Percentiles rank a stretch among this genome's conserved stretches.
These are phyloP conservation scores for Flaveria sonorensis DNA, from an alignment of 129 eudicot genomes.

Conservation along the genomic window DNA sequence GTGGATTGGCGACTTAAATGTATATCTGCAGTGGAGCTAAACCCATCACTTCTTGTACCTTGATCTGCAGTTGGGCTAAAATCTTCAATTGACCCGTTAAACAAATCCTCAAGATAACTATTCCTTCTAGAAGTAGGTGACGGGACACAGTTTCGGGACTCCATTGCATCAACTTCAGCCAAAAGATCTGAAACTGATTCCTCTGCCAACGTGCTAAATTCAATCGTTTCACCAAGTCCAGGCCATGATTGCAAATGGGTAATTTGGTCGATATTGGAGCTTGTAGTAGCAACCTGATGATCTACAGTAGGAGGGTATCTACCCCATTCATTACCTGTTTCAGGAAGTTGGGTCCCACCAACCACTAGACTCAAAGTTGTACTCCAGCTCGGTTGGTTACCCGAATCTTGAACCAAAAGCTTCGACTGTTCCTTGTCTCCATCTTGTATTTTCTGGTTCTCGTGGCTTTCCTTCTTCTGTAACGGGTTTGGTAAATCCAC, in stretches of 20 bases:
- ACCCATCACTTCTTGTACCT: slow-evolving; percentile 53
- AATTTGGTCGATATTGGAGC: slow-evolving; percentile 39
- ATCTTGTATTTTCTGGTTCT: background rate
- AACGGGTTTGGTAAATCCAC: slow-evolving; percentile 11
- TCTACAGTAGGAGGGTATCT: slow-evolving; percentile 48
- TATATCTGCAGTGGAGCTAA: slow-evolving; percentile 62
- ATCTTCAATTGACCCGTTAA: slow-evolving; percentile 70
- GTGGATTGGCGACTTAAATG: slow-evolving; percentile 49
- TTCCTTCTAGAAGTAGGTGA: slow-evolving; percentile 87
- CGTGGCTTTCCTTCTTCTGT: slow-evolving; percentile 15
- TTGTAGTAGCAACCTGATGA: slow-evolving; percentile 43
- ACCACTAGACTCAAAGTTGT: slow-evolving; percentile 49
- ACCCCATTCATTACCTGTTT: slow-evolving; percentile 69
- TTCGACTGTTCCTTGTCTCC: slow-evolving; percentile 19
- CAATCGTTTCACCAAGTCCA: slow-evolving; percentile 60
- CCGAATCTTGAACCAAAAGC: slow-evolving; percentile 39
- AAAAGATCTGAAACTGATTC: slow-evolving; percentile 92
- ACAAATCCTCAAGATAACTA: slow-evolving; percentile 60
- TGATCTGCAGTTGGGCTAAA: slow-evolving; percentile 61
- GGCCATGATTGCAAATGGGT: slow-evolving; percentile 58
- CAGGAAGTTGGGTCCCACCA: slow-evolving; percentile 56
- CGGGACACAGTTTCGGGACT: slow-evolving; percentile 69
- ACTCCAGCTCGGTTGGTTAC: slow-evolving; percentile 57
- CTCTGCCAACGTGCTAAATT: slow-evolving; percentile 86
- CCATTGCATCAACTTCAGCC: slow-evolving; percentile 98